Percentiles rank a stretch among this genome's conserved stretches.
These are phyloP conservation scores for Silybum marianum DNA, from an alignment of 129 eudicot genomes.

Conservation along the genomic window DNA sequence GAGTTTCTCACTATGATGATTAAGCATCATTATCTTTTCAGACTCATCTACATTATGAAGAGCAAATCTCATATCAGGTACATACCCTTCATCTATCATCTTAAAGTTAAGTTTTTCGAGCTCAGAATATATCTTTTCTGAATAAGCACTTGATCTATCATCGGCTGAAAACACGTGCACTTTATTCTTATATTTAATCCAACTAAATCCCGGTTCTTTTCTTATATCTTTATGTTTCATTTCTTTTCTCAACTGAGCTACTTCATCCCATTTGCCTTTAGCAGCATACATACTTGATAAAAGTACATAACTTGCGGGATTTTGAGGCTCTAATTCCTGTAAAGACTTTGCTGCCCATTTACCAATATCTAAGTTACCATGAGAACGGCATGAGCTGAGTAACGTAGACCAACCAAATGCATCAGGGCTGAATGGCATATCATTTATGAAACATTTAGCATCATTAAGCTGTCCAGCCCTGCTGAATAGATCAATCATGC, in stretches of 20 bases:
- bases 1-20: slow-evolving; percentile 88
- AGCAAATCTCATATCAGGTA: slow-evolving; percentile 74
- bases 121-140: slow-evolving; percentile 62
- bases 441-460: slow-evolving; percentile 59
- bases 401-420: slow-evolving; percentile 80
- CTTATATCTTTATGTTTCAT: slow-evolving; percentile 77
- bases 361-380: slow-evolving; percentile 63
- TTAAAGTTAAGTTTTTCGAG: slow-evolving; percentile 58
- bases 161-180: slow-evolving; percentile 93
- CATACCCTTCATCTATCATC: slow-evolving; percentile 76
- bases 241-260: slow-evolving; percentile 65
- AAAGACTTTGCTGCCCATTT: slow-evolving; percentile 90
- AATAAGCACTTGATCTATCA: slow-evolving; percentile 69
- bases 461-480: slow-evolving; percentile 76
- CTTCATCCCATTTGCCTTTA: slow-evolving; percentile 76
- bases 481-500: slow-evolving; percentile 91
- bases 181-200: slow-evolving; percentile 86
- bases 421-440: slow-evolving; percentile 82
- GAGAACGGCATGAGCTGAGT: slow-evolving; percentile 78
- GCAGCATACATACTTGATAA: slow-evolving; percentile 77
- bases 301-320: slow-evolving; percentile 85
- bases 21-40: slow-evolving; percentile 78
- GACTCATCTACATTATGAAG: slow-evolving; percentile 76
- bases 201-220: slow-evolving; percentile 89
- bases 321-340: slow-evolving; percentile 74